phyloP scores from a whole-genome alignment of 2,329 filamentous ascomycete species.

The Neobulgaria alba region DNA sequence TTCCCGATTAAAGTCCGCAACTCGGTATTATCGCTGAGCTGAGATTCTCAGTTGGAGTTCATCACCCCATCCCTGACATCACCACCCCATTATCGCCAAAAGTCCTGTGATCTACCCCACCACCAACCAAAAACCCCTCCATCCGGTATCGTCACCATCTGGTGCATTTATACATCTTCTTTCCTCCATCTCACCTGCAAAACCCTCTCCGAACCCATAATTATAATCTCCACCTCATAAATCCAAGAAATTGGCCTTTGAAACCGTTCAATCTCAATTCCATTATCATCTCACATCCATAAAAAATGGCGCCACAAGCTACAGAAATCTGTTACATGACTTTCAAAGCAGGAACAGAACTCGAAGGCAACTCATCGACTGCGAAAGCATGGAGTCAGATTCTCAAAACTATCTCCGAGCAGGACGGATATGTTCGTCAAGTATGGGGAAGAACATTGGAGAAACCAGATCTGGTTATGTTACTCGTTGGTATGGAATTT shows the following conservation, averaged over 20 bases:
- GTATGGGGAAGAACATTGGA: conserved; percentile 34
- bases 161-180: not conserved
- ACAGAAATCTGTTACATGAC: conserved; percentile 34
- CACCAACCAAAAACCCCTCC: not conserved
- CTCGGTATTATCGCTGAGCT: too few species aligned
- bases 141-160: not conserved
- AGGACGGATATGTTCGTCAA: conserved; percentile 30
- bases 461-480: conserved; percentile 28
- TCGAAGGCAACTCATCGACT: conserved; percentile 22
- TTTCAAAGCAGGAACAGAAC: conserved; percentile 30
- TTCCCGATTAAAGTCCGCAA: too few species aligned
- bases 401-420: conserved; percentile 28
- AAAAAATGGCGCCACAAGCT: conserved; percentile 2
- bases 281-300: not conserved
- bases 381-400: conserved; percentile 27
- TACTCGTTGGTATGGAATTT: conserved; percentile 32
- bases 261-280: not conserved
- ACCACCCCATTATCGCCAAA: not conserved
- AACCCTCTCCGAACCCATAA: too few species aligned
- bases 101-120: not conserved
- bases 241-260: not conserved
- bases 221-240: not conserved
- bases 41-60: too few species aligned
- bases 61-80: not conserved
- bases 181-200: too few species aligned